These are phyloP conservation scores for Aurantiochytrium sp. DNA, from an alignment of 108 stramenopile genomes.

Conservation along the genomic window DNA sequence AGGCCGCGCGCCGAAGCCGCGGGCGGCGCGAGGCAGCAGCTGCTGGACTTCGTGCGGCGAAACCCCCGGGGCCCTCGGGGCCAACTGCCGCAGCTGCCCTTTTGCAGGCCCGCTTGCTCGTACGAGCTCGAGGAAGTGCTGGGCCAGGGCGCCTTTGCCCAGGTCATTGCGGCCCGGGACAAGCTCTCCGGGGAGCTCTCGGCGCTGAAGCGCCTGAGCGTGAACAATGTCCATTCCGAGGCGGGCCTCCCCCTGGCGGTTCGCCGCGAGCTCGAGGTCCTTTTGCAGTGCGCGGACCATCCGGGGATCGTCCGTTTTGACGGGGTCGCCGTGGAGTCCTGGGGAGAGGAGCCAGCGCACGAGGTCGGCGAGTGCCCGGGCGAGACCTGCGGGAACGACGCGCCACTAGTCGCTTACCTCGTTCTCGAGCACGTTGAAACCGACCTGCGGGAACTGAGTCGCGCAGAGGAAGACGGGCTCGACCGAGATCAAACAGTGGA, in stretches of 20 bases:
- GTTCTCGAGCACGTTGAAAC: not conserved
- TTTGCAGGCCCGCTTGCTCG: not conserved
- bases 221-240: no score
- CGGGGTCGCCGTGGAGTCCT: not conserved
- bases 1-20: no score
- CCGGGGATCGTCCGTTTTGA: not conserved
- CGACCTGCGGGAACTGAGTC: not conserved
- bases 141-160: not conserved
- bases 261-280: not conserved
- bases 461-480: not conserved
- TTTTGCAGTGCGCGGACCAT: not conserved
- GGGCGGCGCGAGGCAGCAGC: no score
- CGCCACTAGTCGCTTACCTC: not conserved
- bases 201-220: not conserved
- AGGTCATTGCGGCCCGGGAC: not conserved
- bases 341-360: not conserved
- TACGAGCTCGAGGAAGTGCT: not conserved
- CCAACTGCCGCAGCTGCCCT: not conserved
- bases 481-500: not conserved
- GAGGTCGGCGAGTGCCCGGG: not conserved
- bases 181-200: not conserved
- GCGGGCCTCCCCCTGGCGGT: no score
- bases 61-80: no score
- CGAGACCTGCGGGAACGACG: not conserved
- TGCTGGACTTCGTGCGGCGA: no score